phyloP scores from a whole-genome alignment of 495 filamentous ascomycete genomes.

The Diplogelasinospora grovesii region DNA sequence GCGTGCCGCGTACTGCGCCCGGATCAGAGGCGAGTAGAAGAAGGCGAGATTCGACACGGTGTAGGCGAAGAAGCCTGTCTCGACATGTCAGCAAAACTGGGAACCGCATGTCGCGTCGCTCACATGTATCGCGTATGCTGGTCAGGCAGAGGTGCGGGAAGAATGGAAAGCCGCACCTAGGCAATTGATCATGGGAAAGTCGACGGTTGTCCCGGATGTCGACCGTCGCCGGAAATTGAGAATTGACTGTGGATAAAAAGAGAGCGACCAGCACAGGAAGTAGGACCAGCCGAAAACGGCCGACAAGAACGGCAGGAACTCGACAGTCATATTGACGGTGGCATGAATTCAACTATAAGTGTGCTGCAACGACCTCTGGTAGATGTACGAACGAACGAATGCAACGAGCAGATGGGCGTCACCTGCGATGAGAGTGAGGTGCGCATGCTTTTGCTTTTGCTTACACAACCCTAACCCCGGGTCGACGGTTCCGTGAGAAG shows the following conservation, averaged over 20 bases:
- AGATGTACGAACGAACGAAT: too few species aligned
- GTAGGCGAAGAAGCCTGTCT: conserved; percentile 69
- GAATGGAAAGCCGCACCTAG: conserved; percentile 49
- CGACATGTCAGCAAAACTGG: conserved; percentile 1
- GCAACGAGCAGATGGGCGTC: too few species aligned
- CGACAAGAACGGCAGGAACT: conserved; percentile 35
- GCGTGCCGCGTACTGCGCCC: conserved; percentile 75
- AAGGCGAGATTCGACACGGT: conserved; percentile 64
- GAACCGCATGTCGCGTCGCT: neutral
- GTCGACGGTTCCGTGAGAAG: too few species aligned
- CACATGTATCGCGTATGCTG: conserved; percentile 10
- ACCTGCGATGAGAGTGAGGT: too few species aligned
- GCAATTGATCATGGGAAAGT: conserved; percentile 78
- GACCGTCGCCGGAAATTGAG: conserved; percentile 67
- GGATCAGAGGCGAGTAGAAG: conserved; percentile 70
- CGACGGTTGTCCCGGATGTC: conserved; percentile 75
- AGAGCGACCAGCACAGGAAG: conserved; percentile 71
- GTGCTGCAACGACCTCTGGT: too few species aligned
- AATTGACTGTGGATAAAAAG: conserved; percentile 87
- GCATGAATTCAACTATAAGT: too few species aligned
- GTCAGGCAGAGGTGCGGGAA: too few species aligned
- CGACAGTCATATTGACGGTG: conserved; percentile 4
- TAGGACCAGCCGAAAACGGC: conserved; percentile 52
- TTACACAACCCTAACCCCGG: too few species aligned
- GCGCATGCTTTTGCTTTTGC: too few species aligned